Evolutionary conservation across 2,329 filamentous ascomycete genomes (phyloP), one percentile per base, ranked within the genome.

Genomic region (Colletotrichum tabaci): DNA sequence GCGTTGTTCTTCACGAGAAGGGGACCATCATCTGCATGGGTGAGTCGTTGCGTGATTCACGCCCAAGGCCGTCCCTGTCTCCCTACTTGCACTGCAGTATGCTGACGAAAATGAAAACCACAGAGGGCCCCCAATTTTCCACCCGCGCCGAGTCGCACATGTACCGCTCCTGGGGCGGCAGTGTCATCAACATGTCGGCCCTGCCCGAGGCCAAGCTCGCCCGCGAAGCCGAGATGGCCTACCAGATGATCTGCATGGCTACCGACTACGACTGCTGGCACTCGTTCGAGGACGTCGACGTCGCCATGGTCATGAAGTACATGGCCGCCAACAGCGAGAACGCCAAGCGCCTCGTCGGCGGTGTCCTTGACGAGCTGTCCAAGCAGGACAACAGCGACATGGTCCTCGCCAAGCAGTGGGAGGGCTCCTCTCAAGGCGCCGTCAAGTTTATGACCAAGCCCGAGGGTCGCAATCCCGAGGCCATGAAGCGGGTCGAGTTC

Each of bases 191-290:
- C 89, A 99, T 99, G 96, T 97, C 94, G 55, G 93, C 92, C 16
- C 88, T 99, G 18, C 96, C 96, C 23, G 96, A 99, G 85, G 93
- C 96, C 61, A 99, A 99, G 87, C 91, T 99, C 23, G 96, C 96
- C 12, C 92, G 94, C 65, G 96, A 99, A 86, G 96, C 96, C 30
- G 96, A 99, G 86, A 93, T 99, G 77, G 93, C 93, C 46, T 98
- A 98, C 84, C 95, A 97, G 86, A 97, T 98, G 90, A 97, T 99
- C 79, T 98, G 96, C 87, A 99, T 99, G 96, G 94, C 94, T 44
- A 99, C 96, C 38, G 96, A 99, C 86, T 99, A 99, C 82, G 96
- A 99, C 86, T 98, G 96, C 90, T 99, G 96, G 96, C 93, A 95
- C 80, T 91, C 89, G 23, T 89, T 89, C 60, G 93, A 91, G 69